Evolutionary conservation across 2,329 filamentous ascomycete genomes (phyloP), one percentile per base, ranked within the genome.

Genomic region (Fusarium algeriense): DNA sequence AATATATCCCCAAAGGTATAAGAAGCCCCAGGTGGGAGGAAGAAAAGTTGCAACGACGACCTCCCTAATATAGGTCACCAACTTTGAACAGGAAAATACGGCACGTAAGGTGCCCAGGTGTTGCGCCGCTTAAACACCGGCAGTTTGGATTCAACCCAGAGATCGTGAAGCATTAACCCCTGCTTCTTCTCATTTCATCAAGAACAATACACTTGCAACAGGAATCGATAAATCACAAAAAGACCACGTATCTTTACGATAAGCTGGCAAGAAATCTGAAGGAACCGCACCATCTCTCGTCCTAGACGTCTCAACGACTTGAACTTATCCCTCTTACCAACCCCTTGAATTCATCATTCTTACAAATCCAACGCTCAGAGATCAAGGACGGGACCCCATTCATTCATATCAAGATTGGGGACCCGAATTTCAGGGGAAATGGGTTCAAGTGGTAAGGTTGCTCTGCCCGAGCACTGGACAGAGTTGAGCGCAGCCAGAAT

Each of bases 401-500:
- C 34, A n/a, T 13, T 17, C 17, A 41, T 8, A 12, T 19, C 38
- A 50, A 34, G 34, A 40, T 15, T 32, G 8, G 26, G 20, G 11
- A 40, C 19, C 40, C 20, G 28, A 5, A 12, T 43, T 30, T 19
- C n/a, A 32, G 57, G 44, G 30, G 49, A 57, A 14, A 80, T 80
- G 78, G 69, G 66, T 19, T 59, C 63, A 38, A 70, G 73, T 11
- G 73, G 75, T 15, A 73, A 62, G 30, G 67, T 77, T 59, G 73
- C 75, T 55, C 74, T 82, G 49, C 81, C 81, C 17, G 81, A 82
- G 67, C 78, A 82, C 70, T 83, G 81, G 81, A 80, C 80, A 44
- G 80, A 82, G 71, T 79, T 82, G 57, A 79, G 73, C 43, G 77
- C 76, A 14, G 78, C 80, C 5, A 73, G 76, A 62, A 74, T 65